Conservation (phyloP, 1,284 basidiomycete species). For the Tetrapyrgos nigripes region DNA sequence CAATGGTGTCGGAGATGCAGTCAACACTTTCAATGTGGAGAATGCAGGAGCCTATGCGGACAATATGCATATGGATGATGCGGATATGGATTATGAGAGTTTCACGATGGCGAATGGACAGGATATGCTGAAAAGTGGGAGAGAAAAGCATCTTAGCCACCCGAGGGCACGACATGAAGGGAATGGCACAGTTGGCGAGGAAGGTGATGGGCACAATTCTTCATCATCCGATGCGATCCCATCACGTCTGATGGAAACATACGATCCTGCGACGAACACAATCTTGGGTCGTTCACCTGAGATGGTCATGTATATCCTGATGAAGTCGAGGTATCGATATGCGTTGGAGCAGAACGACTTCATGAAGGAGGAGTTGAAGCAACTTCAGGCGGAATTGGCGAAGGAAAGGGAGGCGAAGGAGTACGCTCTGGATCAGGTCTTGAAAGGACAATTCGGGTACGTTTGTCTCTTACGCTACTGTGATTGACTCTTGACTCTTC, state of each 20-base stretch:
- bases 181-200: conserved; percentile 1
- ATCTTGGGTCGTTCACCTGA: conserved; percentile 65
- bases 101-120: conserved; percentile 9
- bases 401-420: conserved; percentile 63
- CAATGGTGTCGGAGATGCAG: conserved; percentile 4
- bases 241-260: conserved; percentile 50
- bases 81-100: conserved; percentile 17
- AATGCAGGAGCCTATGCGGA: background rate
- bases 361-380: conserved; percentile 67
- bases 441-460: conserved; percentile 60
- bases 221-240: conserved; percentile 54
- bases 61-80: conserved; percentile 13
- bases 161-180: background rate
- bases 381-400: conserved; percentile 57
- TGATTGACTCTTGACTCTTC: conserved; percentile 1
- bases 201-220: conserved; percentile 43
- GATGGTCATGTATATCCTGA: conserved; percentile 75
- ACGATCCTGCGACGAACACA: conserved; percentile 60
- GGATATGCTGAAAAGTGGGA: background rate
- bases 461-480: conserved; percentile 19
- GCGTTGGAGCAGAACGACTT: conserved; percentile 65
- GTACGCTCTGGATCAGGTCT: conserved; percentile 54
- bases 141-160: background rate
- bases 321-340: conserved; percentile 77
- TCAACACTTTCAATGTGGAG: conserved; percentile 8